phyloP scores from a whole-genome alignment of 768 basidiomycete species.

The Lanmaoa rubissima region DNA sequence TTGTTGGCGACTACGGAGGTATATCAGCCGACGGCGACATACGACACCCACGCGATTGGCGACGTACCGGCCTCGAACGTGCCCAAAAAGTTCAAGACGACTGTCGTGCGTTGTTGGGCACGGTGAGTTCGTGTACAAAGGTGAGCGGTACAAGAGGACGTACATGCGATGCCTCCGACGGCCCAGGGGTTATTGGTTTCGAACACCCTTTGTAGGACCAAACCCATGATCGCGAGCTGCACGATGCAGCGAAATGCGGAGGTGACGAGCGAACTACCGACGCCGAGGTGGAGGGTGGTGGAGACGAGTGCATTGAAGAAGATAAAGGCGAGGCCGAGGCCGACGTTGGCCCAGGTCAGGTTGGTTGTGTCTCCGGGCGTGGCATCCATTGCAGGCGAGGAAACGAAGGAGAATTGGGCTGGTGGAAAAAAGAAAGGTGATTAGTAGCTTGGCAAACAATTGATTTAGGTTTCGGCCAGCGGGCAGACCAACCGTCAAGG shows the following conservation, averaged over 20 bases:
- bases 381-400: slow-evolving; percentile 30
- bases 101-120: slow-evolving; percentile 31
- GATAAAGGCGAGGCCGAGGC: slow-evolving; percentile 72
- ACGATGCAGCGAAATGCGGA: slow-evolving; percentile 73
- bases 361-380: slow-evolving; percentile 23
- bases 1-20: slow-evolving; percentile 65
- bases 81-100: slow-evolving; percentile 70
- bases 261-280: slow-evolving; percentile 65
- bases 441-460: too few relatives aligned
- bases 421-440: background rate
- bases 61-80: slow-evolving; percentile 71
- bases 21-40: background rate
- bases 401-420: background rate
- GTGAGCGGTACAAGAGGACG: slow-evolving; percentile 27
- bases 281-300: slow-evolving; percentile 58
- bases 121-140: background rate
- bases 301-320: slow-evolving; percentile 70
- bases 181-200: slow-evolving; percentile 71
- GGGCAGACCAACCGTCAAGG: too few relatives aligned
- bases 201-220: slow-evolving; percentile 71
- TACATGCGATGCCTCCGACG: slow-evolving; percentile 71
- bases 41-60: background rate
- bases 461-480: background rate
- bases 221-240: slow-evolving; percentile 74
- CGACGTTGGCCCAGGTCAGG: slow-evolving; percentile 73